These are phyloP conservation scores for Ailanthus altissimus DNA, from an alignment of 345 rosid genomes.

Conservation along the genomic window DNA sequence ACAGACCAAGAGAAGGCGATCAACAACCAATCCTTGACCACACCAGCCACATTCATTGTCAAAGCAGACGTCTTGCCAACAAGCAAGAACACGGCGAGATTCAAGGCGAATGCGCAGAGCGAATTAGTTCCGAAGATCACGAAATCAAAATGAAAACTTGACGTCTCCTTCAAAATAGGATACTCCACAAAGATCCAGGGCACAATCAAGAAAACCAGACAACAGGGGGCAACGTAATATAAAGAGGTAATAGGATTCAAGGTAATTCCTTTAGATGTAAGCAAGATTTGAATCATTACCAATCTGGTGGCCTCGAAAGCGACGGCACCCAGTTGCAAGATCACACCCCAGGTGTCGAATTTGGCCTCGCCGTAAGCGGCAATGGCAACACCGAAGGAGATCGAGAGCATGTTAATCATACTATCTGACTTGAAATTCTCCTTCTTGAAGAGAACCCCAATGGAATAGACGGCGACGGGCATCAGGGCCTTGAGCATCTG, in stretches of 20 bases:
- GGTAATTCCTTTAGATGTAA: constrained; percentile 78
- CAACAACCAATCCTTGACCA: constrained; percentile 93
- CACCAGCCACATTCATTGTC: constrained; percentile 99
- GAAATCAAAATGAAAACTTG: constrained; percentile 92
- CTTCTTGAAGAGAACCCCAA: constrained; percentile 70
- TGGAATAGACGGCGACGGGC: constrained; percentile 97
- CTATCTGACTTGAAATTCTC: constrained; percentile 69
- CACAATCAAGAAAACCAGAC: constrained; percentile 68
- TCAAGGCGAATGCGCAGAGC: constrained; percentile 84
- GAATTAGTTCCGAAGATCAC: constrained; percentile 86
- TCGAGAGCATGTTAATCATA: constrained; percentile 90
- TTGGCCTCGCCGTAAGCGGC: constrained; percentile 96
- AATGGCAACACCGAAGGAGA: constrained; percentile 85
- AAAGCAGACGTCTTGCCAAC: constrained; percentile 96
- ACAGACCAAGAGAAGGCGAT: constrained; percentile 98
- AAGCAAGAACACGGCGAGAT: constrained; percentile 89
- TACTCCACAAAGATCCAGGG: constrained; percentile 94
- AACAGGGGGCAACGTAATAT: constrained; percentile 88
- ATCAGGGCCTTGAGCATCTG: constrained; percentile 97
- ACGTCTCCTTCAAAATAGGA: constrained; percentile 65
- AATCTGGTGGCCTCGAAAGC: constrained; percentile 90
- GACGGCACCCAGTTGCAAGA: constrained; percentile 86
- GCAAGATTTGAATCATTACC: constrained; percentile 91
- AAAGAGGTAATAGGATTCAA: constrained; percentile 83
- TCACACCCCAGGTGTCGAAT: constrained; percentile 87